A percentile compares a stretch with the other conserved stretches of the same genome.
These are phyloP conservation scores for Chaetomiaceae sp. DNA, from an alignment of 2,329 filamentous ascomycete species.

Conservation along the genomic window DNA sequence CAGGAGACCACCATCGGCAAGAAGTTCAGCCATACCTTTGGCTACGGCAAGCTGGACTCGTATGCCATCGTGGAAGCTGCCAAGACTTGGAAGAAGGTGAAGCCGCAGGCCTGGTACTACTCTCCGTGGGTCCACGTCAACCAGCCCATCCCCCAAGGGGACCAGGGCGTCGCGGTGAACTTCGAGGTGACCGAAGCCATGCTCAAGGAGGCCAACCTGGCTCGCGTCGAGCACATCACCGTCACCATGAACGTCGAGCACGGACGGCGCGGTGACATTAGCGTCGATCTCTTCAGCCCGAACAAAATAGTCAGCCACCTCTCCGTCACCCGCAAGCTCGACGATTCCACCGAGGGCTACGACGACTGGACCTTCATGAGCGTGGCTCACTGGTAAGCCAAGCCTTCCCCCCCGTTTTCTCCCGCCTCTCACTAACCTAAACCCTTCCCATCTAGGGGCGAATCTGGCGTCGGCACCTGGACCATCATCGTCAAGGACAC, in stretches of 20 bases:
- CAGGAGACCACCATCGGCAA: slow-evolving; percentile 75
- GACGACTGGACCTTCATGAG: slow-evolving; percentile 99
- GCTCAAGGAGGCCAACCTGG: slow-evolving; percentile 77
- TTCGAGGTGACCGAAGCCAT: slow-evolving; percentile 80
- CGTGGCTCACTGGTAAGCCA: slow-evolving; percentile 87
- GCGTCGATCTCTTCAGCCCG: slow-evolving; percentile 85
- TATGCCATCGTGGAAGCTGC: slow-evolving; percentile 80
- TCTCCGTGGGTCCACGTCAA: slow-evolving; percentile 93
- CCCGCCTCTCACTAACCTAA: slow-evolving; percentile 27
- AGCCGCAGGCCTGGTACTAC: slow-evolving; percentile 92
- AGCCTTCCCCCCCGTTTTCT: background rate
- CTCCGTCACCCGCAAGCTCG: slow-evolving; percentile 66
- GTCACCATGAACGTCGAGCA: slow-evolving; percentile 97
- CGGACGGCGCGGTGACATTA: slow-evolving; percentile 80
- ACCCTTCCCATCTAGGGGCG: slow-evolving; percentile 58
- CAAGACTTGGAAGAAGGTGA: slow-evolving; percentile 80
- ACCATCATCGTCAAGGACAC: slow-evolving; percentile 86
- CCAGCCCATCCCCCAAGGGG: slow-evolving; percentile 77
- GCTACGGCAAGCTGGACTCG: slow-evolving; percentile 91
- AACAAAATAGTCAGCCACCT: slow-evolving; percentile 77
- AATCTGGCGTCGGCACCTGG: slow-evolving; percentile 83
- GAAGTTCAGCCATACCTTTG: slow-evolving; percentile 89
- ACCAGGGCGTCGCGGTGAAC: slow-evolving; percentile 70
- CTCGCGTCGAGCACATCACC: slow-evolving; percentile 86
- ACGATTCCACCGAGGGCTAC: slow-evolving; percentile 67